Conservation (phyloP, 2,329 filamentous ascomycete species). For the Aschersonia sp. region DNA sequence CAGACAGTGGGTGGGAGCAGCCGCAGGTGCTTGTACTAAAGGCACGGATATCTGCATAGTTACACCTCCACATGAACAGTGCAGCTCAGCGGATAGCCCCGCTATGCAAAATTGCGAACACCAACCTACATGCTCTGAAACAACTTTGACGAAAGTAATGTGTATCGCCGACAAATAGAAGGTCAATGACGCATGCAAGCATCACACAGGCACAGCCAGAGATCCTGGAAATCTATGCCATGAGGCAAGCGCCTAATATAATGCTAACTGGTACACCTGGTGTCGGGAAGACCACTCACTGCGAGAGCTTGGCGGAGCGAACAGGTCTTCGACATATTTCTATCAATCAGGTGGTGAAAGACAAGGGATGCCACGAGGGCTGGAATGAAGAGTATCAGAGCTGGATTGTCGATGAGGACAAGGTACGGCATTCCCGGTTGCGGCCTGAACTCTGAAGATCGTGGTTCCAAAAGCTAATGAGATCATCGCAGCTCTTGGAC, state of each 20-base stretch:
- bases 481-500: conserved; percentile 53
- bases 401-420: conserved; percentile 94
- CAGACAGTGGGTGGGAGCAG: too few species aligned
- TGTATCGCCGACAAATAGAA: too few species aligned
- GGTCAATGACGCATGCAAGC: too few species aligned
- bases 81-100: too few species aligned
- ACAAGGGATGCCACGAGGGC: conserved; percentile 72
- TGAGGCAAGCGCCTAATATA: conserved; percentile 61
- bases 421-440: conserved; percentile 35
- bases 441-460: background rate
- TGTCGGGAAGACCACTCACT: conserved; percentile 89
- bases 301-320: conserved; percentile 61
- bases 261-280: conserved; percentile 92
- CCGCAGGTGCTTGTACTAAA: too few species aligned
- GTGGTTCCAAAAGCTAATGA: background rate
- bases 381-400: conserved; percentile 75
- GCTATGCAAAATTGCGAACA: too few species aligned
- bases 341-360: conserved; percentile 85
- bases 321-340: conserved; percentile 70
- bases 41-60: too few species aligned
- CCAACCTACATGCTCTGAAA: too few species aligned
- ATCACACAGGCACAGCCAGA: too few species aligned
- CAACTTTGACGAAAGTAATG: too few species aligned
- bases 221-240: conserved; percentile 3
- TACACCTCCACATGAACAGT: too few species aligned